Evolutionary conservation across 176 grass and related monocot species (phyloP), one percentile per base, ranked within the genome.

Genomic region (Rhynchospora breviuscula): DNA sequence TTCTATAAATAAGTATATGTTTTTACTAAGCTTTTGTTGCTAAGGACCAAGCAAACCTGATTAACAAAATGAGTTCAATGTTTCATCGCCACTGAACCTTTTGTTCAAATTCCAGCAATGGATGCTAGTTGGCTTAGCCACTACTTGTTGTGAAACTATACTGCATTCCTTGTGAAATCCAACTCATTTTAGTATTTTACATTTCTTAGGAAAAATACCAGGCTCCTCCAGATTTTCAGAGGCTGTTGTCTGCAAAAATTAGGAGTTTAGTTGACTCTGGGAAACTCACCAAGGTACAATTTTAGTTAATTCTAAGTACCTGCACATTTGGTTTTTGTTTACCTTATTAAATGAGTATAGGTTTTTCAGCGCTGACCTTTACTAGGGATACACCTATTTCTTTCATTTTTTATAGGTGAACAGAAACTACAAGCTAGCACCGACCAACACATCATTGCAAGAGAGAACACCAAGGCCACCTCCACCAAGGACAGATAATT

Each of bases 161-260:
- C 11, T 12, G 86, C 70, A 57, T 26, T 63, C 84, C 67, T 80
- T 86, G 79, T 12, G 5, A 77, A 6, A 88, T 4, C 71, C 47
- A 53, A 53, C 18, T 78, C 83, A 5, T 81, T 29, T 81, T 46
- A 48, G 59, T 88, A 22, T 88, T 75, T 75, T 52, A 53, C 47
- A 75, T 75, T 75, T 53, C 22, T 49, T 87, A 98, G 95, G 92
- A 90, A 46, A 90, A 91, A 68, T 93, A 88, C 67, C 86, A 78
- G 89, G 88, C 84, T 22, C 92, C 95, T 83, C 14, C 67, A 81
- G 90, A 93, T 91, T 98, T 98, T 91, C 90, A 93, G 71, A 76
- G 15, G 15, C 57, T 90, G 79, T 86, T 98, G 71, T 89, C 87
- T 82, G 63, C 84, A 65, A 92, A 98, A 90, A 79, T 94, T 79